Base-by-base conservation (phyloP, 108 stramenopile genomes). In the Cyclostephanos tholiformis region DNA sequence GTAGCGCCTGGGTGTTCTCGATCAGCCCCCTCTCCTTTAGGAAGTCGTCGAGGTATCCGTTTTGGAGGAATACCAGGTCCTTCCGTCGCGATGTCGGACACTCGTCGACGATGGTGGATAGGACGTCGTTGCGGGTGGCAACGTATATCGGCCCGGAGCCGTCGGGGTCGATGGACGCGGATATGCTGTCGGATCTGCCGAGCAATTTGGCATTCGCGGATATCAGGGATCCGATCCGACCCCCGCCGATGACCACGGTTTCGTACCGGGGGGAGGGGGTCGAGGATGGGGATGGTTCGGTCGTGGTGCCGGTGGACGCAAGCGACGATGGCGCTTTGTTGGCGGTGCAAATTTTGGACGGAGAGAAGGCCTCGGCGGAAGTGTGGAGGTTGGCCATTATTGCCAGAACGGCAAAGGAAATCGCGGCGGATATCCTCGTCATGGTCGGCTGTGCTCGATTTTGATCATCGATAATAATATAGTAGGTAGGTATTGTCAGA, bases 61-160 rank as follows among this genome's bases (percentile, higher is more conserved):
- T 98, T 73, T 98, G 97, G 55, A 98, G 71, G 75, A 98, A 98
- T 0, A 97, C 96, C 52, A 98, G 77, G 74, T 98, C 97, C 35
- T 89, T 88, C 27, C 81, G 67, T 20, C 96, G 79, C 20, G 79
- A 71, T 10, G 77, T 72, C 4, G 97, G 97, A 50, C 89, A 90
- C 20, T 71, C 80, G 16, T 91, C 83, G 36, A 98, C 88, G 12
- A 98, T 88, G 35, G 82, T 79, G n/a, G 83, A 88, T 59, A 98
- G 75, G 35, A 91, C 93, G 75, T 98, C 96, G 72, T 98, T 98
- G 22, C 97, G 80, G 4, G 97, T 98, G 43, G 91, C 89, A 43
- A 98, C 83, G 56, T 88, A 85, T 66, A 95, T 94, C 23, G 95
- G 92, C 19, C 89, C 89, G 16, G 79, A 70, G 13, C 87, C 85